phyloP scores from a whole-genome alignment of 2,329 filamentous ascomycete species.

The Ophiostoma sp. region DNA sequence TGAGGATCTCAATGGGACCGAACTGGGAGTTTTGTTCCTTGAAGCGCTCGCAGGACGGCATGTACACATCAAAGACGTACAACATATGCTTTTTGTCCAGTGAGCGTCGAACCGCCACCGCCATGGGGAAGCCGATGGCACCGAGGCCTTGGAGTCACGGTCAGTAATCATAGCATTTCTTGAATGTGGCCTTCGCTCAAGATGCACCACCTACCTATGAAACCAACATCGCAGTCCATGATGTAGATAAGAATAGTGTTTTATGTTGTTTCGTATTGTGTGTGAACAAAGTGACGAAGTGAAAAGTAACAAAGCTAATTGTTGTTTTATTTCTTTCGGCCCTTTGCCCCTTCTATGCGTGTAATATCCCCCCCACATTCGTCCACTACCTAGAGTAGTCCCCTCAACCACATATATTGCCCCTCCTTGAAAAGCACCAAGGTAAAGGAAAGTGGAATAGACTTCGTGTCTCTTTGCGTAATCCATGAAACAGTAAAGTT shows the following conservation, averaged over 20 bases:
- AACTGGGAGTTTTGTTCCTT: not conserved
- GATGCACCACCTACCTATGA: not conserved
- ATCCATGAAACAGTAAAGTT: too few relatives aligned
- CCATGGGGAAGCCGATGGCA: not conserved
- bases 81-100: not conserved
- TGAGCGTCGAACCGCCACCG: not conserved
- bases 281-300: too few relatives aligned
- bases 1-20: not conserved
- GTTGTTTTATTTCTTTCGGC: too few relatives aligned
- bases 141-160: not conserved
- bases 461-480: too few relatives aligned
- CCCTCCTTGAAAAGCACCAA: not conserved
- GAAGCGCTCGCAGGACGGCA: not conserved
- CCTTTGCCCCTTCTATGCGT: too few relatives aligned
- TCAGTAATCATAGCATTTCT: too few relatives aligned
- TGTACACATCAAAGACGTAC: not conserved
- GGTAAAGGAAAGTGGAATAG: too few relatives aligned
- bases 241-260: too few relatives aligned
- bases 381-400: too few relatives aligned
- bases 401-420: not conserved
- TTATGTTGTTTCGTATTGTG: too few relatives aligned
- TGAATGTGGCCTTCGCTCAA: too few relatives aligned
- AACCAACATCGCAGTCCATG: not conserved
- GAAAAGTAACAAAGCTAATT: too few relatives aligned
- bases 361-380: not conserved